A percentile compares a stretch with the other conserved stretches of the same genome.
phyloP scores from a whole-genome alignment of 1,284 basidiomycete species.

The Microbotryum intermedium region DNA sequence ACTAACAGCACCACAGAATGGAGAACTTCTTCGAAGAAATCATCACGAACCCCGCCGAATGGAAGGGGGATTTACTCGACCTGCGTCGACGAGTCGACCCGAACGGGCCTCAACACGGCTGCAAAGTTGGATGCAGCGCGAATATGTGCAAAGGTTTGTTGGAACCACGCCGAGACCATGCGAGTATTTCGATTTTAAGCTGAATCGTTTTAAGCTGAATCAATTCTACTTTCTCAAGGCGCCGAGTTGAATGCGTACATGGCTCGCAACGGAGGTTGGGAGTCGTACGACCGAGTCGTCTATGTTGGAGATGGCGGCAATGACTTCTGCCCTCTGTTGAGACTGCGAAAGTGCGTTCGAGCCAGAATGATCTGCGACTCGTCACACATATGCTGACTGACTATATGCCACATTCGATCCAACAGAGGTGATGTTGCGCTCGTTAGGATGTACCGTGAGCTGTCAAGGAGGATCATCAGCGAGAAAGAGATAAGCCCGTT shows the following conservation, averaged over 20 bases:
- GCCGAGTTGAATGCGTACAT: slow-evolving; percentile 80
- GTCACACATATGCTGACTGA: neutral
- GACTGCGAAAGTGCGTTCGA: slow-evolving; percentile 57
- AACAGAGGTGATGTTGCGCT: slow-evolving; percentile 64
- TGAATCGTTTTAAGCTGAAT: no score
- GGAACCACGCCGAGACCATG: neutral
- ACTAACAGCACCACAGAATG: slow-evolving; percentile 62
- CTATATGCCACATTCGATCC: neutral
- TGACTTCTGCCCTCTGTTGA: slow-evolving; percentile 86
- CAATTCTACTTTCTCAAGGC: slow-evolving; percentile 45
- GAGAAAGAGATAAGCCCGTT: slow-evolving; percentile 58
- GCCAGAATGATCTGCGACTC: neutral
- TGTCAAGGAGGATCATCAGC: slow-evolving; percentile 62
- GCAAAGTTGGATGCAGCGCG: slow-evolving; percentile 77
- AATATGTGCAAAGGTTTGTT: slow-evolving; percentile 94
- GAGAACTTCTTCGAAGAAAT: slow-evolving; percentile 69
- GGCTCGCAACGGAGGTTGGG: slow-evolving; percentile 52
- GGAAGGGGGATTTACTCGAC: slow-evolving; percentile 67
- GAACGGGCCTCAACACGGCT: slow-evolving; percentile 66
- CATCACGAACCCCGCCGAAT: slow-evolving; percentile 86
- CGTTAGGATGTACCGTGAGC: slow-evolving; percentile 64
- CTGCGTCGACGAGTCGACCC: slow-evolving; percentile 59
- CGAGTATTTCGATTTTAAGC: no score
- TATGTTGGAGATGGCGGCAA: slow-evolving; percentile 94
- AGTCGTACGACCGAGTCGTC: slow-evolving; percentile 63